A percentile compares a stretch with the other conserved stretches of the same genome.
These are phyloP conservation scores for Protea cynaroides DNA, from an alignment of 164 flowering plant genomes.

Conservation along the genomic window DNA sequence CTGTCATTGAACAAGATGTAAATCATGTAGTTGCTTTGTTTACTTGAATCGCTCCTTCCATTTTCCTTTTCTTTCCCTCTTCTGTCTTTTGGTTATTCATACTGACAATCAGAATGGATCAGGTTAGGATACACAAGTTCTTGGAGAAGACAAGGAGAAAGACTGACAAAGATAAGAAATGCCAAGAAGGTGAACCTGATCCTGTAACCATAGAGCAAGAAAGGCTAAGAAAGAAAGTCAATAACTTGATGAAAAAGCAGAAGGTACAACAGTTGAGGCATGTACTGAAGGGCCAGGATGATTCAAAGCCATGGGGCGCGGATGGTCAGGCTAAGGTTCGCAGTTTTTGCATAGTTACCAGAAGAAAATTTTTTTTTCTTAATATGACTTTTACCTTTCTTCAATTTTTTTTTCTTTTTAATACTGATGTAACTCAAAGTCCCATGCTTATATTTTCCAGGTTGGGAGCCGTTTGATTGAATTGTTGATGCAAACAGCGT, in stretches of 20 bases:
- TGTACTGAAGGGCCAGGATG: constrained; percentile 53
- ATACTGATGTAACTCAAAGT: constrained; percentile 2
- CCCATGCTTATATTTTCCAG: constrained; percentile 30
- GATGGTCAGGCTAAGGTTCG: constrained; percentile 73
- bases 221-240: constrained; percentile 48
- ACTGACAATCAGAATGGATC: constrained; percentile 18
- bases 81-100: background rate
- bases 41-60: no score
- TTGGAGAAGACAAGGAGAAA: constrained; percentile 64
- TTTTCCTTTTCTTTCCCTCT: background rate
- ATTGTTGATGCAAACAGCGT: constrained; percentile 70
- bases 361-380: no score
- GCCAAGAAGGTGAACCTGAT: constrained; percentile 28
- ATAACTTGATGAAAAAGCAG: constrained; percentile 64
- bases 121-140: constrained; percentile 72
- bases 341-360: background rate
- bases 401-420: background rate
- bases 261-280: constrained; percentile 45
- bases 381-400: no score
- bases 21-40: no score
- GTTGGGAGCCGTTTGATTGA: constrained; percentile 89
- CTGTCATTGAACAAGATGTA: no score
- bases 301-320: constrained; percentile 59
- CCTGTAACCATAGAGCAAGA: constrained; percentile 34
- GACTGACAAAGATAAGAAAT: constrained; percentile 16